Evolutionary conservation across 148 eudicot genomes (phyloP).

Genomic region (Chenopodium quinoa): DNA sequence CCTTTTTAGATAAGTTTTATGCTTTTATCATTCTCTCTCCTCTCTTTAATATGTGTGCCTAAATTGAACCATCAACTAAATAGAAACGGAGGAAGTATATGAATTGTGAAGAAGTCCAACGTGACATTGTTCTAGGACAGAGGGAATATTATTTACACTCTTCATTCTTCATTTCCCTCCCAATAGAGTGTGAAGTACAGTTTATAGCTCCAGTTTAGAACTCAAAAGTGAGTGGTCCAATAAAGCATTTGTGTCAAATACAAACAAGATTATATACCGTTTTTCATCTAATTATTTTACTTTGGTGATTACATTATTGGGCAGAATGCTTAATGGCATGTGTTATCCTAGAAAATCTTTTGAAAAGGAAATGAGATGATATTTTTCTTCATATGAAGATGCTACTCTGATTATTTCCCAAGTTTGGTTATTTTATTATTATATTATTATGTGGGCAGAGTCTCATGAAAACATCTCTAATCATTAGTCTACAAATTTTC

Average conservation of each 20-base stretch:
- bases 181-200: background rate
- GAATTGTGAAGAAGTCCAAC: no score
- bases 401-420: background rate
- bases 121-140: no score
- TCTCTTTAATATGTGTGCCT: no score
- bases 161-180: background rate
- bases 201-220: background rate
- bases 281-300: background rate
- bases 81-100: no score
- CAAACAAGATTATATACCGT: no score
- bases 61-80: no score
- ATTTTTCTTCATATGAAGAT: background rate
- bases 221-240: background rate
- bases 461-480: background rate
- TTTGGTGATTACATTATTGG: background rate
- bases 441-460: background rate
- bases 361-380: background rate
- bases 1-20: no score
- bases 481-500: no score
- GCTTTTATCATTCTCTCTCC: no score
- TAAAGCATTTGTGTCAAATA: background rate
- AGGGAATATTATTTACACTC: no score
- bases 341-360: background rate
- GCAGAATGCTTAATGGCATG: background rate
- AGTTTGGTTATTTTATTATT: background rate